A percentile compares a stretch with the other conserved stretches of the same genome.
Conservation (phyloP, 768 basidiomycete genomes). For the Boletus reticuloceps region DNA sequence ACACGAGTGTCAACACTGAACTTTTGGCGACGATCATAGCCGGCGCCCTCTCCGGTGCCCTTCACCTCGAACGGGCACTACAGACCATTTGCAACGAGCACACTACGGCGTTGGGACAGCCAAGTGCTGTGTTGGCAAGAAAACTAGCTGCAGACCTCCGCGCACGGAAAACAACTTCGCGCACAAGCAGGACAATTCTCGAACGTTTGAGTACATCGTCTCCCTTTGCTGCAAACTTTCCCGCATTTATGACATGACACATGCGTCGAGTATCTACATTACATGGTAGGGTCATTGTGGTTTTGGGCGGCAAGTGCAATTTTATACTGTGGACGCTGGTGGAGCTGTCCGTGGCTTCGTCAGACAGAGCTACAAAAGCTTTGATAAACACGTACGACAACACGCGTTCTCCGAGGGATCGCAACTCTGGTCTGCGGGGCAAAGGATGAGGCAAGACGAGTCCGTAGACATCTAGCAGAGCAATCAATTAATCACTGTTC, state of each 20-base stretch:
- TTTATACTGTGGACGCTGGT: constrained; percentile 43
- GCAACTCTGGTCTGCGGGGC: constrained; percentile 67
- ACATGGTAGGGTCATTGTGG: not conserved
- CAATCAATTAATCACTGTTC: constrained; percentile 1
- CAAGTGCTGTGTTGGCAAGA: constrained; percentile 62
- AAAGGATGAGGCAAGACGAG: constrained; percentile 67
- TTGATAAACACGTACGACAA: constrained; percentile 58
- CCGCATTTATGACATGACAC: constrained; percentile 46
- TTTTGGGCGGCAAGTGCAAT: constrained; percentile 24
- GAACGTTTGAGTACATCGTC: constrained; percentile 61
- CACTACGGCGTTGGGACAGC: constrained; percentile 53
- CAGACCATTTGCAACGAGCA: constrained; percentile 51
- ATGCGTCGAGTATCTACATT: constrained; percentile 6
- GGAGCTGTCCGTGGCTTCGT: constrained; percentile 39
- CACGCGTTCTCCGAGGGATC: constrained; percentile 70
- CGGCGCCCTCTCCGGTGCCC: constrained; percentile 61
- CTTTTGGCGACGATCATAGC: constrained; percentile 63
- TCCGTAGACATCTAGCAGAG: constrained; percentile 44
- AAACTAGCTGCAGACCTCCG: constrained; percentile 64
- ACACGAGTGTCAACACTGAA: constrained; percentile 58
- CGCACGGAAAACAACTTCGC: constrained; percentile 43
- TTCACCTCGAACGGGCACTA: constrained; percentile 71
- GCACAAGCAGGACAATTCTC: constrained; percentile 50
- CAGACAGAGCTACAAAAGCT: not conserved
- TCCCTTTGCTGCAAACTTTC: constrained; percentile 72